These are phyloP conservation scores for Chlamydomonas reinhardtii DNA, from an alignment of 163 green algal species.

Conservation along the genomic window DNA sequence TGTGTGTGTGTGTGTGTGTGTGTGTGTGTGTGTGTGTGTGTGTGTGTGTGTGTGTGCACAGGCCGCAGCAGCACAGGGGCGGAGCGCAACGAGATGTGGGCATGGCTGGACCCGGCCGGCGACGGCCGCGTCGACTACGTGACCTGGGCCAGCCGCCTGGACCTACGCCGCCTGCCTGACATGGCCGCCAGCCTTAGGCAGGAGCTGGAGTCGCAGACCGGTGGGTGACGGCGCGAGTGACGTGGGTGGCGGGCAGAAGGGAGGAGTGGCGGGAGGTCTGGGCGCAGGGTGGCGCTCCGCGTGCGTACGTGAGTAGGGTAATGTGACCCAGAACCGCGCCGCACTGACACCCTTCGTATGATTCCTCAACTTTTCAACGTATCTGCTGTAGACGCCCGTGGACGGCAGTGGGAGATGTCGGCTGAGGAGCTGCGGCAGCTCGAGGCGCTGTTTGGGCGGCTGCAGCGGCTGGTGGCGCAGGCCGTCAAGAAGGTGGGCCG, in stretches of 20 bases:
- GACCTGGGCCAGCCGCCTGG: conserved; percentile 45
- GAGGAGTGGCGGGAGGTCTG: not conserved
- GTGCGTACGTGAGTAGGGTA: no score
- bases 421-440: conserved; percentile 73
- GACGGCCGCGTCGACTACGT: conserved; percentile 53
- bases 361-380: no score
- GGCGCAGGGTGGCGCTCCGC: no score
- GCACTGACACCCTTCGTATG: no score
- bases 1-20: no score
- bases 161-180: conserved; percentile 44
- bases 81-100: conserved; percentile 30
- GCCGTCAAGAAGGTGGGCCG: conserved; percentile 11
- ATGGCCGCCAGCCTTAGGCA: not conserved
- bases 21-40: no score
- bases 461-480: conserved; percentile 57
- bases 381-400: no score
- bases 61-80: not conserved
- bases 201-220: conserved; percentile 22
- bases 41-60: no score
- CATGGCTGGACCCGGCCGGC: conserved; percentile 8
- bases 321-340: no score
- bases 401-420: conserved; percentile 44
- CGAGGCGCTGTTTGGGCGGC: conserved; percentile 76
- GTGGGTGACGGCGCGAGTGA: no score
- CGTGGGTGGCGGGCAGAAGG: not conserved